Percentiles rank a stretch among this genome's conserved stretches.
Conservation (phyloP, 148 eudicot genomes). For the Vaccinium corymbosum region DNA sequence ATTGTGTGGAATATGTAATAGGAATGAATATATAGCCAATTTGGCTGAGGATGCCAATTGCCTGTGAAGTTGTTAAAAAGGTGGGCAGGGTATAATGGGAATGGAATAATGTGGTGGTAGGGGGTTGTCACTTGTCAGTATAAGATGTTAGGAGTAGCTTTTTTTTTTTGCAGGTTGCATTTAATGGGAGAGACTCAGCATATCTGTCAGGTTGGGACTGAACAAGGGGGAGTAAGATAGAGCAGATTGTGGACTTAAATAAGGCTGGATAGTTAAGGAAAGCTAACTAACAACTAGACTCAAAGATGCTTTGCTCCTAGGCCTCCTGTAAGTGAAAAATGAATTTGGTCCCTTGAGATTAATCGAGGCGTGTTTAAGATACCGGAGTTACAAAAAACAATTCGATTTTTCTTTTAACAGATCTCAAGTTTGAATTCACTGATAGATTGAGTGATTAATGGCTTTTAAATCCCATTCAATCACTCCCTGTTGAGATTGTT, state of each 20-base stretch:
- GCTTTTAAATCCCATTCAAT: background rate
- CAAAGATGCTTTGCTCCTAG: background rate
- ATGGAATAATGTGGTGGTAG: background rate
- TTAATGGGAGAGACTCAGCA: slow-evolving; percentile 3
- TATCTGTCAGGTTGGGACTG: slow-evolving; percentile 22
- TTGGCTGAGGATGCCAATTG: background rate
- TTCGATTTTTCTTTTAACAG: background rate
- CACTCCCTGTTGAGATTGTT: background rate
- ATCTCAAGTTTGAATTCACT: background rate
- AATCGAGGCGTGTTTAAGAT: background rate
- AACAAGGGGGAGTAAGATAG: background rate
- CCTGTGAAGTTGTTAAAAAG: background rate
- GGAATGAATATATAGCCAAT: background rate
- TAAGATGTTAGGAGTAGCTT: background rate
- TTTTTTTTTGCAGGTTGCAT: slow-evolving; percentile 18
- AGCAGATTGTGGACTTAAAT: slow-evolving; percentile 9
- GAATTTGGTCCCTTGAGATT: background rate
- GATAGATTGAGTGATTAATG: background rate
- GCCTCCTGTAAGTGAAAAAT: background rate
- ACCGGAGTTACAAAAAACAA: background rate
- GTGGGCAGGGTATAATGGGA: background rate
- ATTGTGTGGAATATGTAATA: background rate
- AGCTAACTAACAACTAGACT: background rate
- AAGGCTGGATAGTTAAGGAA: background rate
- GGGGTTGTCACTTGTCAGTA: background rate